These are phyloP conservation scores for Onygenales sp. DNA, from an alignment of 2,329 filamentous ascomycete genomes.

Conservation along the genomic window DNA sequence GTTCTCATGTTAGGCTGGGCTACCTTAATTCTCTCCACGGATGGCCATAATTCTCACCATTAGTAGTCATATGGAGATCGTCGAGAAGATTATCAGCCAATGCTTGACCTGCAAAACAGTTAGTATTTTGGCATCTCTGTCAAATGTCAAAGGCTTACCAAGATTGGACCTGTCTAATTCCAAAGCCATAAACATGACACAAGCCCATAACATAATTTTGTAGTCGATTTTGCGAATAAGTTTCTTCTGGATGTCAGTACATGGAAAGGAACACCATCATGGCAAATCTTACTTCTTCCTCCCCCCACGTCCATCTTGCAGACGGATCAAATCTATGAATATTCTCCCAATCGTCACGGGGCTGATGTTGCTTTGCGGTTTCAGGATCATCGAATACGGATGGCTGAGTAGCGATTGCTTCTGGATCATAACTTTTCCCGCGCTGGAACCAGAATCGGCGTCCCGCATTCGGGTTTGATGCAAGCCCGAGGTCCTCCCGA, in stretches of 20 bases:
- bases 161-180: constrained; percentile 50
- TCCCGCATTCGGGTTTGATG: constrained; percentile 2
- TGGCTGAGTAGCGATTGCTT: constrained; percentile 30
- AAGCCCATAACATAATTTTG: constrained; percentile 24
- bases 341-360: constrained; percentile 26
- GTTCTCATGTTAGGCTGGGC: neutral
- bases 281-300: constrained; percentile 10
- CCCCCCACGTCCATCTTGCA: constrained; percentile 14
- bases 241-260: neutral
- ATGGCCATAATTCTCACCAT: constrained; percentile 10
- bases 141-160: constrained; percentile 2
- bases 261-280: neutral
- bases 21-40: neutral
- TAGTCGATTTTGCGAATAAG: constrained; percentile 15
- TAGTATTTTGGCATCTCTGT: constrained; percentile 7
- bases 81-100: constrained; percentile 48
- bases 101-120: constrained; percentile 32
- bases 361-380: constrained; percentile 25
- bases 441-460: constrained; percentile 23
- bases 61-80: constrained; percentile 19
- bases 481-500: neutral
- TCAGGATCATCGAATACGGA: constrained; percentile 40
- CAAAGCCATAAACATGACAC: constrained; percentile 49
- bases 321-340: constrained; percentile 16
- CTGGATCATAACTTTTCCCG: constrained; percentile 14